Evolutionary conservation across 2,329 filamentous ascomycete genomes (phyloP), one percentile per base, ranked within the genome.

Genomic region (Pseudogymnoascus sp.): DNA sequence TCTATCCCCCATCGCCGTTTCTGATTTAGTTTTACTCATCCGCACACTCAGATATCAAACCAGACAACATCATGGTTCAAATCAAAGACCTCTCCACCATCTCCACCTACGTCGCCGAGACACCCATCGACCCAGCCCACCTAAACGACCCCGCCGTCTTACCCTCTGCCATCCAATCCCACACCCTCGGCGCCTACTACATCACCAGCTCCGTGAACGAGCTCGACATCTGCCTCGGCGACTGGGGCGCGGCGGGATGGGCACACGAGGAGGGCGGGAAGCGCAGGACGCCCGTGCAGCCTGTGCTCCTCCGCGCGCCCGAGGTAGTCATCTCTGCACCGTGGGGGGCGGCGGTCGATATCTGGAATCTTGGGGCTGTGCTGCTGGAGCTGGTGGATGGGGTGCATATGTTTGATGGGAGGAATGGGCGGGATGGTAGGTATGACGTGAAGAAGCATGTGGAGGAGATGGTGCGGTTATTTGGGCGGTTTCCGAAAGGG

Each of bases 251-350:
- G 6, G 52, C 67, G 5, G 62, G 61, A 10, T 69, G 65, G 63
- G 45, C 61, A 6, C 45, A 52, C 34, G 62, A 65, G 3, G 60
- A 68, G 35, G 60, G 66, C 4, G 52, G 35, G 3, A 61, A 68
- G 35, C 61, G 66, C 4, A 52, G 35, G 1, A 61, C 64, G 52
- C 35, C 56, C 13, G 65, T 67, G 35, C 66, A 68, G 48, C 67
- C 67, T n/a, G 57, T 65, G n/a, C n/a, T 48, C n/a, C 63, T 69
- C 5, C 64, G 65, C n/a, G 57, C 66, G 5, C 67, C 67, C 13
- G 67, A 68, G 56, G 66, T 68, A 3, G 55, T 69, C 6, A 63
- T 68, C 26, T 30, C 19, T 18, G 67, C 67, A 5, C 59, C 62
- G 9, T 69, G 67, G 67, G 64, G 66, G 34, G 30, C 10, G 13